Evolutionary conservation across 2,329 filamentous ascomycete species (phyloP), one percentile per base, ranked within the genome.

Genomic region (Ploettnerulaceae sp.): DNA sequence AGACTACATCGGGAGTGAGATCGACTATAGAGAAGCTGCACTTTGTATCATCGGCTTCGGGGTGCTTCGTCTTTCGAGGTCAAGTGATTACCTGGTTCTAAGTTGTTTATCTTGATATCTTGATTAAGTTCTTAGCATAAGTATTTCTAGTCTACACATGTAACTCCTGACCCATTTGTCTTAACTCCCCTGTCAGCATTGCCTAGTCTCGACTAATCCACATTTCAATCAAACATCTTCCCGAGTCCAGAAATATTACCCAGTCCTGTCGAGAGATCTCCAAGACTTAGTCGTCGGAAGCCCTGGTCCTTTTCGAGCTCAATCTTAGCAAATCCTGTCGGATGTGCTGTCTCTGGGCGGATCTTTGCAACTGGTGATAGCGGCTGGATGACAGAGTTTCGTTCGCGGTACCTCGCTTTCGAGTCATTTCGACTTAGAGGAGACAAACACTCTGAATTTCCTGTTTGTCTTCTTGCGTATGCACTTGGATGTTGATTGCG

Each of bases 231-330:
- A 46, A 46, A 53, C 40, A 42, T 12, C n/a, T 42, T 42, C 17
- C 29, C 39, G 5, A 42, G 29, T n/a, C 39, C 39, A 8, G 12
- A 21, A 21, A 51, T 49, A 34, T 51, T 50, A 5, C 55, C 55
- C 15, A 57, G 35, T 2, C 49, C 48, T 5, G 38, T 36, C 5
- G 49, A 52, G 3, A 54, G 40, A 33, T 58, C 56, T 14, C 57
- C 57, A 11, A 61, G 40, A 49, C 54, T 60, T 28, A 61, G 34
- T 7, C 54, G 43, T 34, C 56, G 51, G 9, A 57, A 42, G 4
- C 41, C 26, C 26, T 45, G 42, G 9, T 29, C 33, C 7, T 36
- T 40, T 18, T 8, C 33, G 12, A 20, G 26, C 2, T 47, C 51
- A 7, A 40, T 7, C 8, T 32, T 49, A 1, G 25, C 21, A 4